These are phyloP conservation scores for Fusarium verrucosum DNA, from an alignment of 2,329 filamentous ascomycete genomes.

Conservation along the genomic window DNA sequence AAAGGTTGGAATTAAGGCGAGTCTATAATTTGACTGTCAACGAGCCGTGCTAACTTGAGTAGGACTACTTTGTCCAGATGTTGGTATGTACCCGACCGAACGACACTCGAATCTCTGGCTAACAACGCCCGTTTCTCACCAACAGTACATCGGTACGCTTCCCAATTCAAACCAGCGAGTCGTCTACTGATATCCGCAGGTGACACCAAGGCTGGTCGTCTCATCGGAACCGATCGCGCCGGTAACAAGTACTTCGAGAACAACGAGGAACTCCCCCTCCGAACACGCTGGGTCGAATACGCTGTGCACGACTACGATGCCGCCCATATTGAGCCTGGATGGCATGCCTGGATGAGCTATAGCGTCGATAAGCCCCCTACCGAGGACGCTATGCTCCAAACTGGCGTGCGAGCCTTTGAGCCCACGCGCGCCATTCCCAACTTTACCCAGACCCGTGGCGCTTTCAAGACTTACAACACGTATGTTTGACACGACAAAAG, in stretches of 20 bases:
- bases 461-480: conserved; percentile 96
- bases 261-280: conserved; percentile 90
- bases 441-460: conserved; percentile 77
- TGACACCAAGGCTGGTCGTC: conserved; percentile 92
- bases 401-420: conserved; percentile 79
- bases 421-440: conserved; percentile 75
- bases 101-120: conserved; percentile 37
- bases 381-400: conserved; percentile 75
- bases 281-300: conserved; percentile 98
- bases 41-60: conserved; percentile 36
- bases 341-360: conserved; percentile 99
- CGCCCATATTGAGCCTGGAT: conserved; percentile 90
- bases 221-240: conserved; percentile 86
- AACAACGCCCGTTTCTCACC: conserved; percentile 30
- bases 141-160: conserved; percentile 65
- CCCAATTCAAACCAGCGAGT: background rate
- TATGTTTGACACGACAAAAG: conserved; percentile 60
- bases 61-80: conserved; percentile 94
- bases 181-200: conserved; percentile 61
- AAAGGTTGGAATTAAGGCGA: conserved; percentile 87
- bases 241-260: conserved; percentile 99
- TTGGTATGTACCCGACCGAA: conserved; percentile 70
- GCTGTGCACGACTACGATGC: conserved; percentile 85
- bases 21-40: conserved; percentile 21
- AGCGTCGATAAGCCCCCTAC: conserved; percentile 86